phyloP scores from a whole-genome alignment of 441 rosid species.

The Erodium moschatum region DNA sequence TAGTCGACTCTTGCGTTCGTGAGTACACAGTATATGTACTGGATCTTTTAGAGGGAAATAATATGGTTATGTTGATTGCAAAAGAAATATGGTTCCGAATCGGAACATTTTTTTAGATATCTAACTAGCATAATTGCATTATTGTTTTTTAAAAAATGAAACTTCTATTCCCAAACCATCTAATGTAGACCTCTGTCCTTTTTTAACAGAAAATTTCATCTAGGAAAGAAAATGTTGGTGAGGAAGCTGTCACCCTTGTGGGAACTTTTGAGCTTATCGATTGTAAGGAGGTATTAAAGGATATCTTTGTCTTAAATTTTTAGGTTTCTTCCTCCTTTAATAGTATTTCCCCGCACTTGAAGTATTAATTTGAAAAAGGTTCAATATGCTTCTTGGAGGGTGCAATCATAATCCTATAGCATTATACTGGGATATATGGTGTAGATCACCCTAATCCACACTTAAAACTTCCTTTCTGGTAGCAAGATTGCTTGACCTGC shows the following conservation, averaged over 20 bases:
- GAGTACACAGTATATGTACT: background rate
- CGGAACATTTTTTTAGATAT: background rate
- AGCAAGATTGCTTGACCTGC: background rate
- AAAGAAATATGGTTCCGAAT: conserved; percentile 1
- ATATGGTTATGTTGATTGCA: conserved; percentile 4
- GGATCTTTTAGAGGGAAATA: conserved; percentile 2
- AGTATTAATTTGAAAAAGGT: conserved; percentile 3
- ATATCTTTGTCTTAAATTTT: conserved; percentile 21
- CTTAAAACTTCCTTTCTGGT: background rate
- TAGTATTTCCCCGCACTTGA: conserved; percentile 6
- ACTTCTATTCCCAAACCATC: conserved; percentile 24
- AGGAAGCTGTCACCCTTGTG: conserved; percentile 32
- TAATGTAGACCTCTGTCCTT: conserved; percentile 32
- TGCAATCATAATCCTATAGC: conserved; percentile 4
- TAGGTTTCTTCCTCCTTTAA: conserved; percentile 15
- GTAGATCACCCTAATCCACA: background rate
- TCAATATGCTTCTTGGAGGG: background rate
- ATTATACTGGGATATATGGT: background rate
- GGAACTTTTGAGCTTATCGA: conserved; percentile 36
- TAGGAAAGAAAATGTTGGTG: conserved; percentile 28
- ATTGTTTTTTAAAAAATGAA: conserved; percentile 19
- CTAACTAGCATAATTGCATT: conserved; percentile 16
- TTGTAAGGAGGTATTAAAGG: conserved; percentile 33
- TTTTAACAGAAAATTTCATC: conserved; percentile 28
- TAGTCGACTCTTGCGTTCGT: background rate